Percentiles rank a stretch among this genome's conserved stretches.
Conservation (phyloP, 1,284 basidiomycete species). For the Ustilago xerochloae region DNA sequence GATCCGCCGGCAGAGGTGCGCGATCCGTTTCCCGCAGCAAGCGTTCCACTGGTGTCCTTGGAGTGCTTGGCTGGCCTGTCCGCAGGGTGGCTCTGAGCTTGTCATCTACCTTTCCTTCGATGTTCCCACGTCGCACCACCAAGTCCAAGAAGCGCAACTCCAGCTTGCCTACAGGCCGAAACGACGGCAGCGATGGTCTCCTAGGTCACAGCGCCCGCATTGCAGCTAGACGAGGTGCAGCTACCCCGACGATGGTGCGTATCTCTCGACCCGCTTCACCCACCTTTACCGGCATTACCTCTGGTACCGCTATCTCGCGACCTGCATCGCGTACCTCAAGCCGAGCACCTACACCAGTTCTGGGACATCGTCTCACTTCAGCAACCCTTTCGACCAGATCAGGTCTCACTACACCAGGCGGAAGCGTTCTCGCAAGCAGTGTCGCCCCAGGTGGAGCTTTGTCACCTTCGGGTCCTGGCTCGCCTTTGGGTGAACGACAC, state of each 20-base stretch:
- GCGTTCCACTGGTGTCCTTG: constrained; percentile 18
- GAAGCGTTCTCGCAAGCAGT: constrained; percentile 13
- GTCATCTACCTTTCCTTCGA: constrained; percentile 29
- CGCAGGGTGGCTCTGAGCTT: constrained; percentile 32
- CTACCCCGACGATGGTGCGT: constrained; percentile 33
- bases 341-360: constrained; percentile 45
- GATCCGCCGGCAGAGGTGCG: constrained; percentile 19
- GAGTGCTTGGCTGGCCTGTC: constrained; percentile 35
- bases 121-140: constrained; percentile 22
- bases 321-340: constrained; percentile 46
- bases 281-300: constrained; percentile 27
- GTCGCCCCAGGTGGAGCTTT: constrained; percentile 8
- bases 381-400: constrained; percentile 34
- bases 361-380: constrained; percentile 48
- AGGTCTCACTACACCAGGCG: constrained; percentile 23
- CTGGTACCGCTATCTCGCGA: constrained; percentile 42
- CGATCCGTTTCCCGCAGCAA: constrained; percentile 18
- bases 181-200: constrained; percentile 9
- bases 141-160: constrained; percentile 43
- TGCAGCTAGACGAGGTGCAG: constrained; percentile 28
- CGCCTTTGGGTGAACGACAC: constrained; percentile 38
- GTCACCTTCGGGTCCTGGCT: constrained; percentile 31
- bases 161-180: constrained; percentile 24
- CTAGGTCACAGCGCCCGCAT: constrained; percentile 29
- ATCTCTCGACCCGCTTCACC: constrained; percentile 45